These are phyloP conservation scores for Diplogelasinospora grovesii DNA, from an alignment of 495 filamentous ascomycete genomes.

Conservation along the genomic window DNA sequence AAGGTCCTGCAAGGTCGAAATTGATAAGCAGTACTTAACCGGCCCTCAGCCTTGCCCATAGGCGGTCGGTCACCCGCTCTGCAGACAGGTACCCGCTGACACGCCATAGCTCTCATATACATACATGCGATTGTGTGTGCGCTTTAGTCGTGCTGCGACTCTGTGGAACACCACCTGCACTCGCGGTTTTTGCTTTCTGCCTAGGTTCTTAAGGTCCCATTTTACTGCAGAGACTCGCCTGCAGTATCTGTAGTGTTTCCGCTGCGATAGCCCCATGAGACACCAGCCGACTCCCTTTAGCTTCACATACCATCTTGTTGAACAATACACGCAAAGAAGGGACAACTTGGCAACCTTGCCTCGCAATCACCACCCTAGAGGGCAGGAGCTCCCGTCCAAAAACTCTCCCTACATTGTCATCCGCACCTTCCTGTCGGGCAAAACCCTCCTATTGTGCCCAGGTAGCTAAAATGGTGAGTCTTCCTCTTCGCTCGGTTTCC, in stretches of 20 bases:
- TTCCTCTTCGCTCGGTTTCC: too few species aligned
- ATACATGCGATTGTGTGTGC: background rate
- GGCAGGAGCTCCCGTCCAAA: conserved; percentile 10
- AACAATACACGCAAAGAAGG: too few species aligned
- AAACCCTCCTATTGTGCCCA: background rate
- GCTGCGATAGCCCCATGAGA: too few species aligned
- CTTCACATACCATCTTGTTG: too few species aligned
- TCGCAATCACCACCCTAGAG: background rate
- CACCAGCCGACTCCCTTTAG: too few species aligned
- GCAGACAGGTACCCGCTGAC: background rate
- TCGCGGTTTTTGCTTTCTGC: background rate
- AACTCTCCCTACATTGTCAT: background rate
- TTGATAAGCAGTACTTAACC: background rate
- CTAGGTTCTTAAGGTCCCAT: too few species aligned
- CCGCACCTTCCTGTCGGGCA: conserved; percentile 6
- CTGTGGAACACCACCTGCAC: background rate
- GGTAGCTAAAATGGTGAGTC: conserved; percentile 12
- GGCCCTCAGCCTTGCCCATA: background rate
- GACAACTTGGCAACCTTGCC: background rate
- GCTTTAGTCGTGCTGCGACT: background rate
- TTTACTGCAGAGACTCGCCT: too few species aligned
- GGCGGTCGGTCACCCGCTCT: background rate
- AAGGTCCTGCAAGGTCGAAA: background rate
- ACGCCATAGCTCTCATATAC: background rate
- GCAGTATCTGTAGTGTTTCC: too few species aligned